Percentiles rank a stretch among this genome's conserved stretches.
Conservation (phyloP, 73 alveolate genomes). For the Effrenium voratum region DNA sequence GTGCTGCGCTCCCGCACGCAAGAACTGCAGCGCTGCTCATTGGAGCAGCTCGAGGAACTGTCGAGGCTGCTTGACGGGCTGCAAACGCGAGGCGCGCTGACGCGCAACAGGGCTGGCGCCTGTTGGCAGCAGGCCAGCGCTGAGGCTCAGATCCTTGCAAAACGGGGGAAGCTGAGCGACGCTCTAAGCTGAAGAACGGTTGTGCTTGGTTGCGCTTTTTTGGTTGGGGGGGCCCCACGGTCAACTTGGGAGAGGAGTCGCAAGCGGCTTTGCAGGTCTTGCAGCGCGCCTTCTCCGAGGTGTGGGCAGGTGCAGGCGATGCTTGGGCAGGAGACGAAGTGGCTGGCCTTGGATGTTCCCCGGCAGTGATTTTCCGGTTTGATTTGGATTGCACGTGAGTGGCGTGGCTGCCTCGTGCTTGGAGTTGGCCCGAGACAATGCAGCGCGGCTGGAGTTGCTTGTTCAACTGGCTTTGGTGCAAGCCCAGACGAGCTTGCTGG, state of each 20-base stretch:
- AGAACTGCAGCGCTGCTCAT: not conserved
- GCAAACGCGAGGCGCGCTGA: not conserved
- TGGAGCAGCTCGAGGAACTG: slow-evolving; percentile 15
- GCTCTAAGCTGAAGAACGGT: not conserved
- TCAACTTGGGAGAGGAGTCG: not conserved
- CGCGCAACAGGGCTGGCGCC: slow-evolving; percentile 4
- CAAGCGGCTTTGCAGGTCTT: not conserved
- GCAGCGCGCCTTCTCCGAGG: not conserved
- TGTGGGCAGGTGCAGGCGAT: slow-evolving; percentile 2
- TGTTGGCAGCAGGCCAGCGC: not conserved
- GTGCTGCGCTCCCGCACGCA: not conserved
- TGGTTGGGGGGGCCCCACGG: not conserved
- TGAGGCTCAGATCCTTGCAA: too few relatives aligned
- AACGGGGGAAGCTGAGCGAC: not conserved
- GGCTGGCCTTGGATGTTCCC: slow-evolving; percentile 4
- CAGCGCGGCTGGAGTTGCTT: not conserved
- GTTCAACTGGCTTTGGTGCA: slow-evolving; percentile 13
- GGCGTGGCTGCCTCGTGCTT: not conserved
- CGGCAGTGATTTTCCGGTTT: not conserved
- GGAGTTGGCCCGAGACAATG: not conserved
- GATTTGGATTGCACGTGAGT: not conserved
- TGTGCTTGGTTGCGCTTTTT: not conserved
- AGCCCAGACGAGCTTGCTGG: not conserved
- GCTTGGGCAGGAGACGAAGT: not conserved
- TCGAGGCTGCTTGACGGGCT: not conserved